phyloP scores from a whole-genome alignment of 2,329 filamentous ascomycete species.

The Tricladium varicosporioides region DNA sequence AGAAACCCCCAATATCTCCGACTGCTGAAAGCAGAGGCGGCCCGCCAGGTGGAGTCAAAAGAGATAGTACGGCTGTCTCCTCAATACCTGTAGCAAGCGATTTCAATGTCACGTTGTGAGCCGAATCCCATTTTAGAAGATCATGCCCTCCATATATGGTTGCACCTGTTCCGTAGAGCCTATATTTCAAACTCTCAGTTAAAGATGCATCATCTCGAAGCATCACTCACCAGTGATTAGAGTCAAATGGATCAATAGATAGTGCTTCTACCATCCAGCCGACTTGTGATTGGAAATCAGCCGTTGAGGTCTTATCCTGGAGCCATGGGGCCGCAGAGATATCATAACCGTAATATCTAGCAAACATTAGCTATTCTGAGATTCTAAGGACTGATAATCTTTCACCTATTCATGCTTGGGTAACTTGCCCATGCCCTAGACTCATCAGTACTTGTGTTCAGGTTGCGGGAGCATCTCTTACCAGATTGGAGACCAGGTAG shows the following conservation, averaged over 20 bases:
- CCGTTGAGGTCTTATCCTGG: constrained; percentile 20
- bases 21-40: constrained; percentile 24
- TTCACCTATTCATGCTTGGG: constrained; percentile 5
- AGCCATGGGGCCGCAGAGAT: constrained; percentile 25
- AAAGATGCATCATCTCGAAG: no score
- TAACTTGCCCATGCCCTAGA: constrained; percentile 13
- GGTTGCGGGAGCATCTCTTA: background rate
- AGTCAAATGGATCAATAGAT: constrained; percentile 57
- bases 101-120: constrained; percentile 14
- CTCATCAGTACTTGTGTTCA: background rate
- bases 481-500: constrained; percentile 39
- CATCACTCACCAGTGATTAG: constrained; percentile 51
- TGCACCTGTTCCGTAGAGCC: constrained; percentile 58
- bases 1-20: constrained; percentile 28
- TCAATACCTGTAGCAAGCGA: constrained; percentile 29
- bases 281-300: constrained; percentile 31
- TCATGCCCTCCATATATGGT: constrained; percentile 48
- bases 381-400: background rate
- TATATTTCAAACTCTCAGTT: no score
- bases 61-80: constrained; percentile 23
- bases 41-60: constrained; percentile 23
- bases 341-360: constrained; percentile 22
- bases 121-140: constrained; percentile 16
- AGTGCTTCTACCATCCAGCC: constrained; percentile 62
- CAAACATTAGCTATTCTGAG: background rate